Evolutionary conservation across 768 basidiomycete genomes (phyloP), one percentile per base, ranked within the genome.

Genomic region (Tylopilus vinaceipallidus): DNA sequence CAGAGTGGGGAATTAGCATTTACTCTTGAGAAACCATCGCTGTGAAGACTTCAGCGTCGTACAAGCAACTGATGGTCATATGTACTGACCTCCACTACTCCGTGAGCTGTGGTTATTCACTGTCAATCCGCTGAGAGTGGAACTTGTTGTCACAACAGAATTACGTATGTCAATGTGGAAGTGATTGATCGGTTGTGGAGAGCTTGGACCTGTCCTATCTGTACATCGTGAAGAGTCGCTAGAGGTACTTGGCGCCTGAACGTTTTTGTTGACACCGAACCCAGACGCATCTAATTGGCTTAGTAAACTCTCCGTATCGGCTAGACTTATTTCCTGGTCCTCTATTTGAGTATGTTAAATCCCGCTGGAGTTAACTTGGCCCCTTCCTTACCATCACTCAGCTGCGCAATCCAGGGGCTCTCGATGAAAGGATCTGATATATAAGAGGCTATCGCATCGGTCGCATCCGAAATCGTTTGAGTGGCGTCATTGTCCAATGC

Each of bases 61-160:
- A n/a, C 11, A n/a, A 35, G 17, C 4, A 35, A n/a, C 17, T 4
- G 14, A 6, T n/a, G n/a, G 9, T n/a, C 17, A 13, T 49, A 1
- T 11, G 19, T 17, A 30, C 47, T 32, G 9, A 42, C 54, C 42
- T 10, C 53, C 54, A 8, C 29, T 44, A 12, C 19, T 37, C 14
- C 14, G 19, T 3, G 30, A 24, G 9, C 39, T 38, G 7, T 4
- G 32, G 4, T 23, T 49, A 3, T 29, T 29, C 6, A 26, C 2
- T 10, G 55, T 45, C 17, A 32, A 0, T 16, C 32, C 56, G 6
- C 0, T 40, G 29, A 53, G 5, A 2, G 13, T 58, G 2, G 55
- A 49, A 9, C 36, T 42, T 11, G 55, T 4, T 6, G 49, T 8
- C 22, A 57, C 24, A 10, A 57, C 26, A 1, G 55, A 49, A n/a